A percentile compares a stretch with the other conserved stretches of the same genome.
Conservation (phyloP, 805 yeast genomes). For the Candida broadrunensis region DNA sequence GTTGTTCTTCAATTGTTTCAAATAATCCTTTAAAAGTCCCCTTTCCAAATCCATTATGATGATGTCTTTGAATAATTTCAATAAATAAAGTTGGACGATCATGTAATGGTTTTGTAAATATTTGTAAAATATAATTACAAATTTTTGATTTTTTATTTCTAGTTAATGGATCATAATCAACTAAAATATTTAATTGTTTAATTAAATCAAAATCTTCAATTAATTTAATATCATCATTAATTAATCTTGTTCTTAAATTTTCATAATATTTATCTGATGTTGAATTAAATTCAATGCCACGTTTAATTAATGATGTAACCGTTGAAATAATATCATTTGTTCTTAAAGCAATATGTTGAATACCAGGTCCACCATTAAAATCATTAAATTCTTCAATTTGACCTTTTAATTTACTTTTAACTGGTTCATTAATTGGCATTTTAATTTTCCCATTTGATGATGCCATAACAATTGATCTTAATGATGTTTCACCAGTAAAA, state of each 20-base stretch:
- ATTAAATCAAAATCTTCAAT: slow-evolving; percentile 52
- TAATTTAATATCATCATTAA: slow-evolving; percentile 40
- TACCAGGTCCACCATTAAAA: slow-evolving; percentile 76
- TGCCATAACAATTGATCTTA: slow-evolving; percentile 75
- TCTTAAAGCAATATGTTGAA: slow-evolving; percentile 75
- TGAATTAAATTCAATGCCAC: slow-evolving; percentile 69
- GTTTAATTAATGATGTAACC: slow-evolving; percentile 47
- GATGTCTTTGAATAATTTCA: slow-evolving; percentile 76
- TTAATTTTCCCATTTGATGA: slow-evolving; percentile 61
- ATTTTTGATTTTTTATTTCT: slow-evolving; percentile 15
- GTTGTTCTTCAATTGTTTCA: slow-evolving; percentile 79
- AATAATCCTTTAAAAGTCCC: slow-evolving; percentile 84
- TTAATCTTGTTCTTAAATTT: slow-evolving; percentile 44
- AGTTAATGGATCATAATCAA: slow-evolving; percentile 68
- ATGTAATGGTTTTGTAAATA: slow-evolving; percentile 72
- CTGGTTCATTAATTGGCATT: slow-evolving; percentile 88
- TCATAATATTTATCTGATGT: slow-evolving; percentile 60
- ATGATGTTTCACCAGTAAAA: slow-evolving; percentile 66
- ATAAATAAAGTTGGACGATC: slow-evolving; percentile 81
- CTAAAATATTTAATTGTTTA: slow-evolving; percentile 54
- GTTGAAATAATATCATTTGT: slow-evolving; percentile 61
- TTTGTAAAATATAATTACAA: slow-evolving; percentile 72
- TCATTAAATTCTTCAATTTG: slow-evolving; percentile 83
- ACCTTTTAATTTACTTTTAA: slow-evolving; percentile 58
- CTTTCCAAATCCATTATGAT: slow-evolving; percentile 85